These are phyloP conservation scores for Cystoisospora suis DNA, from an alignment of 169 alveolate genomes.

Conservation along the genomic window DNA sequence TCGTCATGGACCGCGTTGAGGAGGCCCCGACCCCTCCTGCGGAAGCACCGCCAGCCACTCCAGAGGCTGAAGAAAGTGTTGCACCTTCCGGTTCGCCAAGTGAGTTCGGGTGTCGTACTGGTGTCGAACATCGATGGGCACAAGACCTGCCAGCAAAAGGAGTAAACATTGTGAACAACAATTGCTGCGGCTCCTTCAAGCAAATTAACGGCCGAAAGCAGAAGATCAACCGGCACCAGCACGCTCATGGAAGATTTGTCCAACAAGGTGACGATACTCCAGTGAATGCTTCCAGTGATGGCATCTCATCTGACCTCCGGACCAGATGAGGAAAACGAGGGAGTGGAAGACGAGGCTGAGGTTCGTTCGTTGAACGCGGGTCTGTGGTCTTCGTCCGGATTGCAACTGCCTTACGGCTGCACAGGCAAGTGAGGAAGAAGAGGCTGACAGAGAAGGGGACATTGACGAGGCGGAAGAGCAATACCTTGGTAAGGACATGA, in stretches of 20 bases:
- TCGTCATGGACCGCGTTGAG: not conserved
- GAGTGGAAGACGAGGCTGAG: constrained; percentile 19
- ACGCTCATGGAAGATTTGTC: not conserved
- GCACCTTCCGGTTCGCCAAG: not conserved
- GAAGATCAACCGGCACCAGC: not conserved
- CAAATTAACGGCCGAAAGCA: not conserved
- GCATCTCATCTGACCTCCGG: no score
- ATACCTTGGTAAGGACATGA: constrained; percentile 7
- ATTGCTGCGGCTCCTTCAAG: constrained; percentile 24
- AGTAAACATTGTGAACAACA: not conserved
- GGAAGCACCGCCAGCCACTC: no score
- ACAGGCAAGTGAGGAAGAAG: constrained; percentile 22
- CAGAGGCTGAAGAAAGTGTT: not conserved
- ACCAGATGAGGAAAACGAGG: constrained; percentile 1
- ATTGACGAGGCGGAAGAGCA: constrained; percentile 31
- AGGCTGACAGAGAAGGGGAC: constrained; percentile 15
- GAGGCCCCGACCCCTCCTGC: no score
- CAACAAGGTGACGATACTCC: not conserved
- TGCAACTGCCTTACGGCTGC: not conserved
- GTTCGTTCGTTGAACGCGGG: not conserved
- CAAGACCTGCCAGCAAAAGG: not conserved
- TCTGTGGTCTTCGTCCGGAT: not conserved
- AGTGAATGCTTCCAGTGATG: no score
- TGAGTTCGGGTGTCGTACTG: no score
- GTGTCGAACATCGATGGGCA: no score